Base-by-base conservation (phyloP, 768 basidiomycete species). In the Leucocoprinus sp. region DNA sequence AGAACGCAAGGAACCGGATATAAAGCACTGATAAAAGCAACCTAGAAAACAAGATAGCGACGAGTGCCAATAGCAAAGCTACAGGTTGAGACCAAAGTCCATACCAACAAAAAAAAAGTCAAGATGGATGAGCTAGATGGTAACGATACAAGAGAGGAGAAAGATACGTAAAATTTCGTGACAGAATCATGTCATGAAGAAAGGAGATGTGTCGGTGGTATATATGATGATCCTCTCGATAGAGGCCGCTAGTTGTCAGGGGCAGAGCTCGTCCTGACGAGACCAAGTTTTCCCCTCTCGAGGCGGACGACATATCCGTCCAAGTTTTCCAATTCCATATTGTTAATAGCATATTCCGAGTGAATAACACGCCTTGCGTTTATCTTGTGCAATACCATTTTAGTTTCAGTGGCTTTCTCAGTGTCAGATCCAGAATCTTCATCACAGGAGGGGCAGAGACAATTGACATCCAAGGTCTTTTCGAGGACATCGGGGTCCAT, bases 351-450 rank as follows among this genome's bases (percentile, higher is more conserved):
- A 56, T 81, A 82, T 60, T 88, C 85, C 23, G 70, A 61, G 51
- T 86, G 82, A 3, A 87, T 72, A 41, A 87, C 67, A 29, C 77
- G 71, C 18, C 84, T 69, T 6, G 82, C 82, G 43, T 87, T 87
- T 55, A 82, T 72, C 55, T 84, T 82, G 48, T 78, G 69, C 33
- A 81, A 60, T 36, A 84, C 71, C 71, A 76, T 71, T 52, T 62
- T 71, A 27, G 69, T 71, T 50, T 73, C 73, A 12, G 54, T 43
- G 8, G 55, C 59, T 35, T 59, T 62, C 48, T 73, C 71, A 4
- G 56, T 58, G 41, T 70, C 64, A 3, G 64, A 66, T 42, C 57
- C 55, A 28, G 44, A 43, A 39, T 53, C 53, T 14, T 54, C 50
- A 23, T 49, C 44, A 39, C 31, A 31, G 14, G 35, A 49, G 24